phyloP scores from a whole-genome alignment of 2,329 filamentous ascomycete species.

The Mycosphaerella sp. region DNA sequence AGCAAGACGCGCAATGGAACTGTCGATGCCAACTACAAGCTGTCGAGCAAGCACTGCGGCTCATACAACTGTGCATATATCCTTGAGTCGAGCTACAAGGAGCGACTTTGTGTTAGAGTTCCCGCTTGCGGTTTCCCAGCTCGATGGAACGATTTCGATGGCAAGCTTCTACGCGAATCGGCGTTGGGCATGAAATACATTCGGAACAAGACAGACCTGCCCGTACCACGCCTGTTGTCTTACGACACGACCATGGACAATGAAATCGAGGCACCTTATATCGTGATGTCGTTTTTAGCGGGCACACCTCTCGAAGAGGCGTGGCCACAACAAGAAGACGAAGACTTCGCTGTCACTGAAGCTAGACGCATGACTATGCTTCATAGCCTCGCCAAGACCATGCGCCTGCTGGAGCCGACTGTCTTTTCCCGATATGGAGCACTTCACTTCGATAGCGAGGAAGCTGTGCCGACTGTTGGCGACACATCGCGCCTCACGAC shows the following conservation, averaged over 20 bases:
- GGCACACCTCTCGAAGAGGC: constrained; percentile 6
- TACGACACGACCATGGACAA: constrained; percentile 16
- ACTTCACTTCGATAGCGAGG: constrained; percentile 10
- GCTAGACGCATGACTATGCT: constrained; percentile 15
- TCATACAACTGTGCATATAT: constrained; percentile 21
- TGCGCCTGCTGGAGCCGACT: constrained; percentile 8
- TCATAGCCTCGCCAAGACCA: constrained; percentile 14
- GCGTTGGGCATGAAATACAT: constrained; percentile 19
- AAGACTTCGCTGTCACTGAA: constrained; percentile 6
- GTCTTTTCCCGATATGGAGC: constrained; percentile 13
- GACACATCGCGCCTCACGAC: constrained; percentile 11
- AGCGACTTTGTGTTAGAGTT: constrained; percentile 15
- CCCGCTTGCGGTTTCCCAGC: constrained; percentile 15
- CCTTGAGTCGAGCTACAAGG: constrained; percentile 7
- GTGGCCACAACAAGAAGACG: constrained; percentile 9
- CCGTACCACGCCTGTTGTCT: constrained; percentile 14
- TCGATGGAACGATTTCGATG: constrained; percentile 20
- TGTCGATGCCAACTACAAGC: constrained; percentile 1
- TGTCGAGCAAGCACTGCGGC: constrained; percentile 11
- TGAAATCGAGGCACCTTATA: constrained; percentile 19
- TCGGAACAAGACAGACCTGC: constrained; percentile 13
- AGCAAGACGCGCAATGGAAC: neutral
- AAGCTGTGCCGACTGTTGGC: constrained; percentile 4
- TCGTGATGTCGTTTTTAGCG: constrained; percentile 16
- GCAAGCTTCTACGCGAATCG: constrained; percentile 14